Evolutionary conservation across 192 early-diverging fungal species (phyloP).

Genomic region (Backusella circina): DNA sequence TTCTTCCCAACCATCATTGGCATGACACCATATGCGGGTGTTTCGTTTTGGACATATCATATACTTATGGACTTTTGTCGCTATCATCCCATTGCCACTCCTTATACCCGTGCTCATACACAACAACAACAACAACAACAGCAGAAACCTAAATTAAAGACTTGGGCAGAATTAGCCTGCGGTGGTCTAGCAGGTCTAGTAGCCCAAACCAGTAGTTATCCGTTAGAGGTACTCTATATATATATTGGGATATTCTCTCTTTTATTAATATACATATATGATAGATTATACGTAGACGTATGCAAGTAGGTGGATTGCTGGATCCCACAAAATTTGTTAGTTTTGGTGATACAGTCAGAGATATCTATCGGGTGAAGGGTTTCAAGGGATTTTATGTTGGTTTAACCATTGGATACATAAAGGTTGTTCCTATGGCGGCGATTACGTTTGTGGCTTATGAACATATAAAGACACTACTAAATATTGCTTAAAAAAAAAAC

Average conservation of each 20-base stretch:
- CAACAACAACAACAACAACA: constrained; percentile 16
- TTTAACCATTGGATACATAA: constrained; percentile 95
- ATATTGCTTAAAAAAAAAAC: constrained; percentile 36
- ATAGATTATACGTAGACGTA: constrained; percentile 74
- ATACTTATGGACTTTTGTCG: constrained; percentile 60
- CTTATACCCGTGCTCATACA: constrained; percentile 28
- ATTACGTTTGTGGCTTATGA: constrained; percentile 88
- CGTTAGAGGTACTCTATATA: constrained; percentile 60
- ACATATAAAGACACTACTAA: constrained; percentile 60
- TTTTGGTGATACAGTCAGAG: constrained; percentile 54
- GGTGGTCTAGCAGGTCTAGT: constrained; percentile 84
- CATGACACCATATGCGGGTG: constrained; percentile 97
- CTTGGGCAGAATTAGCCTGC: constrained; percentile 74
- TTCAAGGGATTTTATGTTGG: constrained; percentile 92
- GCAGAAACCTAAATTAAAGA: constrained; percentile 40
- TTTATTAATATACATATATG: neutral
- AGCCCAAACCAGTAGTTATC: constrained; percentile 87
- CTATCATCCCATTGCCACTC: constrained; percentile 35
- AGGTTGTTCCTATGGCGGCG: constrained; percentile 91
- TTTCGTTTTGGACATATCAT: constrained; percentile 91
- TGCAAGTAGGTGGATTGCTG: constrained; percentile 74
- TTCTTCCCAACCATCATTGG: constrained; percentile 85
- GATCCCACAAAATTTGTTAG: constrained; percentile 48
- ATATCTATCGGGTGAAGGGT: constrained; percentile 66
- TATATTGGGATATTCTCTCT: too few relatives aligned